These are phyloP conservation scores for Globisporangium polare DNA, from an alignment of 352 stramenopile species.

Conservation along the genomic window DNA sequence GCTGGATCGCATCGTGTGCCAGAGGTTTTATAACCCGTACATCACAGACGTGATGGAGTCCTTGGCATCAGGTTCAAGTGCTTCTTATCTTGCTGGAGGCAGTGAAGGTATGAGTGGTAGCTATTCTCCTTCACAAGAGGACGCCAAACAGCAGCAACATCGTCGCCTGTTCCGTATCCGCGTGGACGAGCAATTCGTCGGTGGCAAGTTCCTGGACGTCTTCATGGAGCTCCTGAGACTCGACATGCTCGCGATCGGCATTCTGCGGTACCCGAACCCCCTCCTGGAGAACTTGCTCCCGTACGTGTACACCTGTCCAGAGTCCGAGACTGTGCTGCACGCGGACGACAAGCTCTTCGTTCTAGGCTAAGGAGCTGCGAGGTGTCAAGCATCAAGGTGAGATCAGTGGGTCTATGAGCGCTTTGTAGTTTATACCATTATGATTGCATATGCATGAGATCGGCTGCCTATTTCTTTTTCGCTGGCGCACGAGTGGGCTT, in stretches of 20 bases:
- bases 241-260: slow-evolving; percentile 45
- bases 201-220: slow-evolving; percentile 33
- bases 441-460: background rate
- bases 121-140: background rate
- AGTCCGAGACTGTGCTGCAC: slow-evolving; percentile 38
- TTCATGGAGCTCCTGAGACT: slow-evolving; percentile 41
- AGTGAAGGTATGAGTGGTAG: background rate
- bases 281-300: slow-evolving; percentile 53
- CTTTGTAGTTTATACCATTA: background rate
- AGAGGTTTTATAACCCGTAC: slow-evolving; percentile 82
- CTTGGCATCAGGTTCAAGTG: slow-evolving; percentile 33
- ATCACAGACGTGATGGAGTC: slow-evolving; percentile 58
- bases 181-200: slow-evolving; percentile 36
- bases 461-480: slow-evolving; percentile 36
- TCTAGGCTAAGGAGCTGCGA: slow-evolving; percentile 25
- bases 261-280: slow-evolving; percentile 35
- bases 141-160: background rate
- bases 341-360: slow-evolving; percentile 54
- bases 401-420: background rate
- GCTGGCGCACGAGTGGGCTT: slow-evolving; percentile 33
- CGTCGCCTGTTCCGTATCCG: slow-evolving; percentile 33
- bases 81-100: background rate
- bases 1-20: slow-evolving; percentile 62
- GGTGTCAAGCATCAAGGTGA: background rate
- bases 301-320: slow-evolving; percentile 64